Percentiles rank a stretch among this genome's conserved stretches.
These are phyloP conservation scores for Cyberlindnera galapagoensis DNA, from an alignment of 805 yeast genomes.

Conservation along the genomic window DNA sequence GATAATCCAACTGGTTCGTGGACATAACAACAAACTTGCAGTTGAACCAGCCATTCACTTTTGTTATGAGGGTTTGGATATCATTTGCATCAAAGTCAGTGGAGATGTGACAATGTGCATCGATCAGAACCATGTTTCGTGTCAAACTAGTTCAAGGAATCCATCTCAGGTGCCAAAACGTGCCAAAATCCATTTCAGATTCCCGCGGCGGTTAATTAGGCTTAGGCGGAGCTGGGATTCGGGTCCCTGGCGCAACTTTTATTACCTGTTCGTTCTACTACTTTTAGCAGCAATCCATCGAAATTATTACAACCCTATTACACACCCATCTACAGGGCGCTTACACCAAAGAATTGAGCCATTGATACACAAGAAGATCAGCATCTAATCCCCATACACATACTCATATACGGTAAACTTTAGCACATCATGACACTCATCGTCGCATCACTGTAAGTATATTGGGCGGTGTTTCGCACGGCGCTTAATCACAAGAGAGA, in stretches of 20 bases:
- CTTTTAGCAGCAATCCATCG: not conserved
- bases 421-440: conserved; percentile 50
- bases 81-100: conserved; percentile 6
- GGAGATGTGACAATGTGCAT: conserved; percentile 33
- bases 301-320: not conserved
- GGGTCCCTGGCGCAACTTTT: too few relatives aligned
- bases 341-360: too few relatives aligned
- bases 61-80: conserved; percentile 1
- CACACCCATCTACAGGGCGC: too few relatives aligned
- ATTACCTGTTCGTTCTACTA: too few relatives aligned
- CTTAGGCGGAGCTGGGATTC: too few relatives aligned
- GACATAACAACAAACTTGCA: conserved; percentile 37
- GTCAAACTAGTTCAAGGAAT: too few relatives aligned
- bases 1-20: conserved; percentile 35
- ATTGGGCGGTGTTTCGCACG: not conserved
- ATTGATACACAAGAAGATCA: too few relatives aligned
- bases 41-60: conserved; percentile 2
- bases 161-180: too few relatives aligned
- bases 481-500: not conserved
- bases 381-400: too few relatives aligned
- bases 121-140: conserved; percentile 20
- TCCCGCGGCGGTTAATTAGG: too few relatives aligned
- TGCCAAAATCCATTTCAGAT: too few relatives aligned
- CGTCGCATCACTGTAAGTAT: conserved; percentile 61
- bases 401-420: not conserved